A percentile compares a stretch with the other conserved stretches of the same genome.
Conservation (phyloP, 371 early-diverging fungal species). For the Mortierella sp. region DNA sequence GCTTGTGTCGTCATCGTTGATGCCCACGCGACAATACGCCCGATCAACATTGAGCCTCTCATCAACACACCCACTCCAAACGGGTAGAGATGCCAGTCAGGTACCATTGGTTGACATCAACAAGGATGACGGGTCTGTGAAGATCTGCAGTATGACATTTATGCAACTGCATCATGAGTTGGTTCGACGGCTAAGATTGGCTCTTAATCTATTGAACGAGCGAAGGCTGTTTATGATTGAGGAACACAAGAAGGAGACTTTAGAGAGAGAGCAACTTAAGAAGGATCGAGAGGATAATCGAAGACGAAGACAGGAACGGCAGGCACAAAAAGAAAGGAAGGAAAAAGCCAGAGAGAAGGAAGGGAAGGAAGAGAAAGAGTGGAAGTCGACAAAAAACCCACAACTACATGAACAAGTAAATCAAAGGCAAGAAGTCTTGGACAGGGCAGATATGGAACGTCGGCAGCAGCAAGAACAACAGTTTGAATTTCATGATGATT, state of each 20-base stretch:
- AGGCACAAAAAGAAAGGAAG: conserved; percentile 1
- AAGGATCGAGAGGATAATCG: conserved; percentile 28
- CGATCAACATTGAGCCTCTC: neutral
- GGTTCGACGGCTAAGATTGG: conserved; percentile 23
- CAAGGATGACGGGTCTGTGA: conserved; percentile 2
- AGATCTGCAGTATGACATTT: conserved; percentile 20
- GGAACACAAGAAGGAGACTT: conserved; percentile 2
- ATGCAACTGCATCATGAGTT: conserved; percentile 23
- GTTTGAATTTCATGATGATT: neutral
- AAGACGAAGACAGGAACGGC: conserved; percentile 4
- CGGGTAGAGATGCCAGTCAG: conserved; percentile 16
- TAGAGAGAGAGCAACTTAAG: conserved; percentile 18
- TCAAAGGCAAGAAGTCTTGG: neutral
- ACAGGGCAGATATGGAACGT: neutral
- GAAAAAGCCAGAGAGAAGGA: conserved; percentile 8
- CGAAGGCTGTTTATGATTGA: conserved; percentile 13
- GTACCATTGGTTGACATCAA: conserved; percentile 16
- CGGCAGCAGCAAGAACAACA: too few species aligned
- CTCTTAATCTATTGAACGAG: conserved; percentile 10
- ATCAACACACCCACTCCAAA: neutral
- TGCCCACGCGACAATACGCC: neutral
- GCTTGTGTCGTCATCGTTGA: neutral
- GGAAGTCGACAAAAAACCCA: neutral
- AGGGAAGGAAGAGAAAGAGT: conserved; percentile 2
- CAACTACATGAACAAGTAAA: too few species aligned